Conservation (phyloP, 2,329 filamentous ascomycete species). For the Tolypocladium pustulatum region DNA sequence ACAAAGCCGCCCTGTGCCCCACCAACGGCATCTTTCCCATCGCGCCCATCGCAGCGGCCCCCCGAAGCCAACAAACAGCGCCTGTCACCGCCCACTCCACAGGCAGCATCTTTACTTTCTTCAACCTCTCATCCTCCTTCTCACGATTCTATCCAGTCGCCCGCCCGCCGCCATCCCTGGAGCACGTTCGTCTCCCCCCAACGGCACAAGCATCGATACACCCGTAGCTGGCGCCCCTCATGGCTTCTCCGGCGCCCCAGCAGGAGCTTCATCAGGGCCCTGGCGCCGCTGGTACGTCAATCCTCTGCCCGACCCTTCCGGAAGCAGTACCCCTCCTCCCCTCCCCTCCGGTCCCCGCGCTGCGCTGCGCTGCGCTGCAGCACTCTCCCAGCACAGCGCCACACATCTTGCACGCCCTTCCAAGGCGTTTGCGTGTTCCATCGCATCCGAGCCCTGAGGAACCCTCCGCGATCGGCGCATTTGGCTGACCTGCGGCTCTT, state of each 20-base stretch:
- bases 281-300: slow-evolving; percentile 7
- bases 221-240: background rate
- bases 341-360: background rate
- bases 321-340: background rate
- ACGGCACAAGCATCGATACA: background rate
- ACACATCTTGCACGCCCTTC: background rate
- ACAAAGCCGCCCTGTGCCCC: background rate
- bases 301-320: slow-evolving; percentile 4
- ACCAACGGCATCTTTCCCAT: background rate
- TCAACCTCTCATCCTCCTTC: background rate
- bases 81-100: background rate
- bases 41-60: background rate
- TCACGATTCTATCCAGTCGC: background rate
- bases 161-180: background rate
- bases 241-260: slow-evolving; percentile 6
- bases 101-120: background rate
- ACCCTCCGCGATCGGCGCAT: background rate
- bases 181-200: background rate
- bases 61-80: background rate
- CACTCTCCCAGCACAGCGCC: background rate
- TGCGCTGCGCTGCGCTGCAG: background rate
- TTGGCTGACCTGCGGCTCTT: background rate
- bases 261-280: slow-evolving; percentile 4
- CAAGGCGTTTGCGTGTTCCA: background rate
- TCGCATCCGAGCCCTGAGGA: background rate